phyloP scores from a whole-genome alignment of 2,329 filamentous ascomycete species.

The Phaeosphaeriaceae sp. region DNA sequence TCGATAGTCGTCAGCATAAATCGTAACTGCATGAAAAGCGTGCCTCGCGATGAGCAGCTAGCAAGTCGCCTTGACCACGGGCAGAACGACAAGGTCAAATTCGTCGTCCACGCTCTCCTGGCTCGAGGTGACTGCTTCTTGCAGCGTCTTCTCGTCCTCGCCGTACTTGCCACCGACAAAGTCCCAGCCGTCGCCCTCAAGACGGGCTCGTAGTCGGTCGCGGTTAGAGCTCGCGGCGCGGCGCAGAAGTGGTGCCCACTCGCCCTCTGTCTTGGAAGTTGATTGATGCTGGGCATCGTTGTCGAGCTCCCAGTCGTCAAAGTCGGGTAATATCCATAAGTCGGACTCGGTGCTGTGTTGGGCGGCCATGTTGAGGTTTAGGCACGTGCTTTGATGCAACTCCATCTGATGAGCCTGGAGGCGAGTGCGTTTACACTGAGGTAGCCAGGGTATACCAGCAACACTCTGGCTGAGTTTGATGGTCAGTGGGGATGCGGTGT shows the following conservation, averaged over 20 bases:
- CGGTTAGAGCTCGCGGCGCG: slow-evolving; percentile 39
- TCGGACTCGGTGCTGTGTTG: slow-evolving; percentile 27
- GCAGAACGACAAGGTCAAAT: slow-evolving; percentile 43
- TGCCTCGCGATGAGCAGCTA: not conserved
- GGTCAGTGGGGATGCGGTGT: slow-evolving; percentile 4
- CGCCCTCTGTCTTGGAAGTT: slow-evolving; percentile 1
- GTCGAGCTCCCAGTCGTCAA: slow-evolving; percentile 38
- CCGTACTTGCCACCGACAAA: slow-evolving; percentile 40
- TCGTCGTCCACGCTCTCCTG: slow-evolving; percentile 43
- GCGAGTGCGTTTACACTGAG: slow-evolving; percentile 10
- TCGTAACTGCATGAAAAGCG: not conserved
- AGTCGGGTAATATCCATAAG: slow-evolving; percentile 42
- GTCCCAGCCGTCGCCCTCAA: slow-evolving; percentile 45
- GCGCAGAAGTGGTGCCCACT: slow-evolving; percentile 28
- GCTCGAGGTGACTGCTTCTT: slow-evolving; percentile 20
- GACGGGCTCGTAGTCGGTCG: slow-evolving; percentile 32
- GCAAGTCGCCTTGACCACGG: slow-evolving; percentile 16
- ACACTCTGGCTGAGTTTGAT: slow-evolving; percentile 12
- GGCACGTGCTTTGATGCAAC: slow-evolving; percentile 33
- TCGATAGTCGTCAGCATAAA: not conserved
- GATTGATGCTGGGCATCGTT: slow-evolving; percentile 10
- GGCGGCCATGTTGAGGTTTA: slow-evolving; percentile 23
- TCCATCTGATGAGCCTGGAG: slow-evolving; percentile 11
- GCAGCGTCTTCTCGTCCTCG: slow-evolving; percentile 24
- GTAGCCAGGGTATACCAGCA: slow-evolving; percentile 20